Evolutionary conservation across 371 early-diverging fungal species (phyloP).

Genomic region (Mortierella sp.): DNA sequence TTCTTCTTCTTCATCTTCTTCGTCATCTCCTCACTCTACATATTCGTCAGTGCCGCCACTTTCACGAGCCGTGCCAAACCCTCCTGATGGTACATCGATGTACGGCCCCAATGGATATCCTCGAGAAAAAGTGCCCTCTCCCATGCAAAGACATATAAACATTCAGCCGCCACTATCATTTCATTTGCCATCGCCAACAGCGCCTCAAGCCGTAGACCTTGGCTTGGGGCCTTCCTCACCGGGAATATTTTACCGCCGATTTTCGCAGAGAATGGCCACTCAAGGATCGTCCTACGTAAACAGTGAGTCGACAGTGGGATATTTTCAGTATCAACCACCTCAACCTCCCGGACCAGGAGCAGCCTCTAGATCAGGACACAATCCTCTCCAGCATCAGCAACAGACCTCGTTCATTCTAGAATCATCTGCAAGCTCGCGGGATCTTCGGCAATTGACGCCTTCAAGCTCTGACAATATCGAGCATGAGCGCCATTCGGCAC

Average conservation of each 20-base stretch:
- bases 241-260: background rate
- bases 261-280: background rate
- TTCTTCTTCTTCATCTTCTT: background rate
- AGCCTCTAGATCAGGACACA: background rate
- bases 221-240: conserved; percentile 38
- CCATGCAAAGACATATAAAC: conserved; percentile 6
- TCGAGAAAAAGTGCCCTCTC: conserved; percentile 10
- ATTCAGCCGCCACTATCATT: conserved; percentile 19
- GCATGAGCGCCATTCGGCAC: background rate
- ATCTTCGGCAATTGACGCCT: background rate
- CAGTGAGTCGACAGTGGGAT: background rate
- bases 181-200: conserved; percentile 24
- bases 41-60: background rate
- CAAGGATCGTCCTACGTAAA: background rate
- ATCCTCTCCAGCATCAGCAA: background rate
- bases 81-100: background rate
- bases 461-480: background rate
- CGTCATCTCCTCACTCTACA: background rate
- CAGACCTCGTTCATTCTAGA: background rate
- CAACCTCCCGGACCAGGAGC: background rate
- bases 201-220: conserved; percentile 34
- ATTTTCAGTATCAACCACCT: conserved; percentile 7
- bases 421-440: background rate
- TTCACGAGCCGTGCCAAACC: background rate
- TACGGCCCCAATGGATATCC: conserved; percentile 15